These are phyloP conservation scores for Myrica gale DNA, from an alignment of 306 rosid species.

Conservation along the genomic window DNA sequence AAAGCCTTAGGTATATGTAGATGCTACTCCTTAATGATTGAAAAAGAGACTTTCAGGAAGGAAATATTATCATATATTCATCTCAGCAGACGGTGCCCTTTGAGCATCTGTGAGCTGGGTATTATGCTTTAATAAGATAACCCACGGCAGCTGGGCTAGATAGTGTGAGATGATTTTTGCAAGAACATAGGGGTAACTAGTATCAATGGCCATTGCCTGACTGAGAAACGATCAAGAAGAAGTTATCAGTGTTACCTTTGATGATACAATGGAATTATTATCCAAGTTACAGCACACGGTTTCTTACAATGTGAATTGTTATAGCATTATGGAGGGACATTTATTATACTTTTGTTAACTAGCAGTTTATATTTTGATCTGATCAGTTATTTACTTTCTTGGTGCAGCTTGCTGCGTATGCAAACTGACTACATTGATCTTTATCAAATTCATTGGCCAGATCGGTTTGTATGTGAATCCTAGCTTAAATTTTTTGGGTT, in stretches of 20 bases:
- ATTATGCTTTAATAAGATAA: not conserved
- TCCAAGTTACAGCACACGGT: not conserved
- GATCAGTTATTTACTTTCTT: conserved; percentile 24
- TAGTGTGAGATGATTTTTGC: not conserved
- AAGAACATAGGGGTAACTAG: not conserved
- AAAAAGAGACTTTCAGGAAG: too few relatives aligned
- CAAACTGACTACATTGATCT: conserved; percentile 85
- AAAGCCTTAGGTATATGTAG: not conserved
- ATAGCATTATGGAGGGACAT: not conserved
- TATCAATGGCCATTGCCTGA: not conserved
- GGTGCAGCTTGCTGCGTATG: conserved; percentile 70
- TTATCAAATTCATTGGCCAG: conserved; percentile 96
- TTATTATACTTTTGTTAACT: not conserved
- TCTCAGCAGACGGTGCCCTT: too few relatives aligned
- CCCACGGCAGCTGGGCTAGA: not conserved
- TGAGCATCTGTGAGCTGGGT: not conserved
- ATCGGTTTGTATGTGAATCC: conserved; percentile 76
- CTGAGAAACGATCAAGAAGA: not conserved
- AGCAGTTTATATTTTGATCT: conserved; percentile 14
- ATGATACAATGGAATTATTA: not conserved
- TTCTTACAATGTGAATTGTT: not conserved
- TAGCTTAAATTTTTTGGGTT: conserved; percentile 4
- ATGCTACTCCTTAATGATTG: too few relatives aligned
- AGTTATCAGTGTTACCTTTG: not conserved
- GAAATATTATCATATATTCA: too few relatives aligned